phyloP scores from a whole-genome alignment of 176 grass and related monocot species.

The Cenchrus fungigraminus region DNA sequence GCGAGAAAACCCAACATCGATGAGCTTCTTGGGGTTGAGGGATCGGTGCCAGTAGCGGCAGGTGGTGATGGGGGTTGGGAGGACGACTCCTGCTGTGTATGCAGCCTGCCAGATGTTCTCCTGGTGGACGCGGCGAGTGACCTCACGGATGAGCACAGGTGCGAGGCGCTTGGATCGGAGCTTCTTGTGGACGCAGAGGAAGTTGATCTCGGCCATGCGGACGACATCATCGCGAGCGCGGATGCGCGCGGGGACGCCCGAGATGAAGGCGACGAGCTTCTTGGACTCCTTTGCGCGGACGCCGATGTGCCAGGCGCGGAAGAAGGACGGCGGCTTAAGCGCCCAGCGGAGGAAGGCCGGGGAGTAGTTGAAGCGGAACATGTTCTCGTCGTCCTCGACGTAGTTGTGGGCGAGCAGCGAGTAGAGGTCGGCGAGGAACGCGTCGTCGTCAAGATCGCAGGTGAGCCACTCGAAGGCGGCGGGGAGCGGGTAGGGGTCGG shows the following conservation, averaged over 20 bases:
- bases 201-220: constrained; percentile 99
- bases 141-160: constrained; percentile 96
- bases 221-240: constrained; percentile 71
- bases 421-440: constrained; percentile 84
- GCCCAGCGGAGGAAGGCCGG: constrained; percentile 93
- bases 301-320: constrained; percentile 97
- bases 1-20: constrained; percentile 91
- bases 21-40: constrained; percentile 95
- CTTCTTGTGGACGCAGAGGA: constrained; percentile 99
- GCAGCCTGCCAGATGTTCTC: constrained; percentile 99
- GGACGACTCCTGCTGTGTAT: constrained; percentile 89
- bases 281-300: constrained; percentile 85
- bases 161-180: constrained; percentile 99
- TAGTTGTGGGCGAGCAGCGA: constrained; percentile 88
- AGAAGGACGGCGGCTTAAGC: constrained; percentile 86
- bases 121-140: constrained; percentile 86
- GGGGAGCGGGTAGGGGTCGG: constrained; percentile 90
- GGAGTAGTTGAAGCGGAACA: constrained; percentile 99
- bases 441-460: constrained; percentile 91
- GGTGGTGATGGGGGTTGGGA: constrained; percentile 94
- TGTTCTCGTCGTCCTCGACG: constrained; percentile 99
- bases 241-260: constrained; percentile 93
- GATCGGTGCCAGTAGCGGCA: constrained; percentile 98
- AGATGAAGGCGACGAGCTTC: constrained; percentile 97
- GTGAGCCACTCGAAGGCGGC: constrained; percentile 95